Conservation (phyloP, 2,329 filamentous ascomycete species). For the Trichoderma polysporum region DNA sequence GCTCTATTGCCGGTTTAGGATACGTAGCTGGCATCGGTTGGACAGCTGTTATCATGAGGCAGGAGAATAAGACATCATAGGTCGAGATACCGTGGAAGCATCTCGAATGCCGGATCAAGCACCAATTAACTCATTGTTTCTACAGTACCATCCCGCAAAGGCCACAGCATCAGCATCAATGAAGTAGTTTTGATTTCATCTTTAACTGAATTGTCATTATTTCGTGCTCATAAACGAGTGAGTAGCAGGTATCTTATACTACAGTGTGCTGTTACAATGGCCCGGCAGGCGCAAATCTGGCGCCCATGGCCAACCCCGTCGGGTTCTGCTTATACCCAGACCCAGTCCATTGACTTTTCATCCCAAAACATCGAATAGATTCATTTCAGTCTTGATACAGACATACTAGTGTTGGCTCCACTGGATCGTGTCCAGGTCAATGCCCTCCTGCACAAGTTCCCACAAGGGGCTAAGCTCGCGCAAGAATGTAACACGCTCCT, state of each 20-base stretch:
- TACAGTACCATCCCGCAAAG: not conserved
- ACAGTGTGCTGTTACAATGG: constrained; percentile 35
- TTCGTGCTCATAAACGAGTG: constrained; percentile 18
- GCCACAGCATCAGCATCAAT: not conserved
- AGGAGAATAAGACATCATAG: not conserved
- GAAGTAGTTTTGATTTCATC: not conserved
- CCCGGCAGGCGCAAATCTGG: constrained; percentile 25
- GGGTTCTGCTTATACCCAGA: constrained; percentile 8
- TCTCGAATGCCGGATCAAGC: not conserved
- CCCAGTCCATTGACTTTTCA: not conserved
- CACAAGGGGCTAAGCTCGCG: constrained; percentile 93
- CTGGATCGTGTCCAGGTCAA: constrained; percentile 93
- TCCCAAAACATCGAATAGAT: not conserved
- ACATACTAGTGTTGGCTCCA: constrained; percentile 86
- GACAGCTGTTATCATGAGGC: not conserved
- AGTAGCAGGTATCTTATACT: constrained; percentile 25
- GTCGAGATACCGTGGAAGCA: not conserved
- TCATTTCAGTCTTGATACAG: not conserved
- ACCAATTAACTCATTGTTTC: not conserved
- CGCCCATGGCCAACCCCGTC: constrained; percentile 22
- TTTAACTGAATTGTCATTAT: constrained; percentile 18
- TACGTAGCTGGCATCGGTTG: not conserved
- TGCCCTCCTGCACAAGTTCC: constrained; percentile 96
- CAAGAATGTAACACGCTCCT: constrained; percentile 86
- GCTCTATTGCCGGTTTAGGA: not conserved